phyloP scores from a whole-genome alignment of 805 yeast genomes.

The Naumovozyma castellii region DNA sequence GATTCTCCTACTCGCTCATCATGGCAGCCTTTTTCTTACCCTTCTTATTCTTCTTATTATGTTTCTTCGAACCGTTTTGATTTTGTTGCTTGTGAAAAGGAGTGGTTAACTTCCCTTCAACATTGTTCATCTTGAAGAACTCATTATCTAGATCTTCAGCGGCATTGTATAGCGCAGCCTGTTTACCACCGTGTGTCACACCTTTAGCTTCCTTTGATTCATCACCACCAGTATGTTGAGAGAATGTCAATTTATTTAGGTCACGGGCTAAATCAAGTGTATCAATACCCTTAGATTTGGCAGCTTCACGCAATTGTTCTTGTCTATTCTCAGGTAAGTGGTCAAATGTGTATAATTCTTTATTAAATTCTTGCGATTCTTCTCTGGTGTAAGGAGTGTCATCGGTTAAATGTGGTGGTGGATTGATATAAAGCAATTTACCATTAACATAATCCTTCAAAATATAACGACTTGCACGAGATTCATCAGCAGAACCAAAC shows the following conservation, averaged over 20 bases:
- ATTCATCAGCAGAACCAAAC: conserved; percentile 92
- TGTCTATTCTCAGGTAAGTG: conserved; percentile 64
- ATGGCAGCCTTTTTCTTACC: conserved; percentile 37
- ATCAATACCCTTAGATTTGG: conserved; percentile 46
- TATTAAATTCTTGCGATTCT: conserved; percentile 58
- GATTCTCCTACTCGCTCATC: conserved; percentile 4
- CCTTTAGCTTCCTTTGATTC: conserved; percentile 39
- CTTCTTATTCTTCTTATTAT: conserved; percentile 71
- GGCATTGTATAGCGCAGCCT: conserved; percentile 67
- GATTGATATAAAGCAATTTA: conserved; percentile 70
- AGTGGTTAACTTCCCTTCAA: conserved; percentile 50
- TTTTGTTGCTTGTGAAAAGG: conserved; percentile 61
- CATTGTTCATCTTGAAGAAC: conserved; percentile 62
- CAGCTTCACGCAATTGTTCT: conserved; percentile 59
- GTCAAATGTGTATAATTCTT: conserved; percentile 57
- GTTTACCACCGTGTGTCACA: conserved; percentile 68
- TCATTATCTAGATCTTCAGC: conserved; percentile 80
- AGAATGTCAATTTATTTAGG: conserved; percentile 63
- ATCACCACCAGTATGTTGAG: conserved; percentile 58
- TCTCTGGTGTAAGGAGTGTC: conserved; percentile 43
- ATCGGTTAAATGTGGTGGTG: conserved; percentile 70
- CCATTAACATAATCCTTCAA: conserved; percentile 94
- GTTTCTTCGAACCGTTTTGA: conserved; percentile 39
- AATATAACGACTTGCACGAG: conserved; percentile 85
- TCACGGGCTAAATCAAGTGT: conserved; percentile 60